These are phyloP conservation scores for Penicillium cinerascens DNA, from an alignment of 495 filamentous ascomycete species.

Conservation along the genomic window DNA sequence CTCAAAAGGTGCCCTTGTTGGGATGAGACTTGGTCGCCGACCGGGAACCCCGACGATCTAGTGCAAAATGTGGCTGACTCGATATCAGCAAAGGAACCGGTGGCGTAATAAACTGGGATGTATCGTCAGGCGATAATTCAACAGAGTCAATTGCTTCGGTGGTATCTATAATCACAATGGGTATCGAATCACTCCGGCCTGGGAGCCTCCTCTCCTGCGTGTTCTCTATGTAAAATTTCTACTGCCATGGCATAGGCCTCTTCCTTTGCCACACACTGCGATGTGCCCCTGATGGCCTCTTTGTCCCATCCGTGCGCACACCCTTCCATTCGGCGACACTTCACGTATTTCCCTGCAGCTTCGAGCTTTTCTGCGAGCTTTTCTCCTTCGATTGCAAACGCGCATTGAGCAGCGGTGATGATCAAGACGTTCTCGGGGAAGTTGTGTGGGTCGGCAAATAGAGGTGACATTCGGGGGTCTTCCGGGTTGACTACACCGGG, in stretches of 20 bases:
- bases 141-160: neutral
- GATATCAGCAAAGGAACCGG: neutral
- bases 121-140: neutral
- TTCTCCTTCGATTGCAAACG: slow-evolving; percentile 40
- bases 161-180: neutral
- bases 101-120: neutral
- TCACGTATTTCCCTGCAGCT: slow-evolving; percentile 29
- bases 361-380: slow-evolving; percentile 36
- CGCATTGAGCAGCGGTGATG: slow-evolving; percentile 39
- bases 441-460: slow-evolving; percentile 29
- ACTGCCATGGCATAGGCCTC: slow-evolving; percentile 33
- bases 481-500: slow-evolving; percentile 19
- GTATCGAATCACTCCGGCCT: slow-evolving; percentile 11
- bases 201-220: neutral
- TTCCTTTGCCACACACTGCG: slow-evolving; percentile 31
- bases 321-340: slow-evolving; percentile 34
- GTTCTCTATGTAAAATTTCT: slow-evolving; percentile 14
- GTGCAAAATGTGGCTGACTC: neutral
- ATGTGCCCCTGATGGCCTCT: slow-evolving; percentile 22
- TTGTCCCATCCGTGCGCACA: slow-evolving; percentile 45
- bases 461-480: slow-evolving; percentile 42
- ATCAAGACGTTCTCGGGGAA: slow-evolving; percentile 41
- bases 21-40: neutral
- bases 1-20: neutral
- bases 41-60: neutral